Conservation (phyloP, 2,329 filamentous ascomycete genomes). For the Ophiostoma himal-ulmi region DNA sequence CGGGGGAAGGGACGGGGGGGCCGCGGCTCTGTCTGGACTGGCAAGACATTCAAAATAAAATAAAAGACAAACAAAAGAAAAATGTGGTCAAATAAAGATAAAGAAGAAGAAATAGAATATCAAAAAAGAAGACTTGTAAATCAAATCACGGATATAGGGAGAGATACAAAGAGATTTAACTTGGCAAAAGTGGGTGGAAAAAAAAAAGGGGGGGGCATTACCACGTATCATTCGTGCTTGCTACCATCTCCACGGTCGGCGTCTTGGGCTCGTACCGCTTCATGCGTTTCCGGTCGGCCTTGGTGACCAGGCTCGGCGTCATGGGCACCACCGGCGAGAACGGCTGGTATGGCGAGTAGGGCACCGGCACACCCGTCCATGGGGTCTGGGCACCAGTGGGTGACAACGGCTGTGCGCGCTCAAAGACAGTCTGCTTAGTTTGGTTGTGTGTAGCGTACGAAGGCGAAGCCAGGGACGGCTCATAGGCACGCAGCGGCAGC, state of each 20-base stretch:
- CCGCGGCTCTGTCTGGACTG: too few species aligned
- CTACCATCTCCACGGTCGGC: conserved; percentile 57
- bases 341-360: conserved; percentile 75
- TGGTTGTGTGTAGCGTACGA: conserved; percentile 35
- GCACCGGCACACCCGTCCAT: conserved; percentile 54
- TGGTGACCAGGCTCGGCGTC: conserved; percentile 67
- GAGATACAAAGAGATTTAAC: too few species aligned
- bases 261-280: conserved; percentile 59
- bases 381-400: conserved; percentile 56
- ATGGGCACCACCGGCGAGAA: conserved; percentile 70
- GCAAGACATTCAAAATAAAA: too few species aligned
- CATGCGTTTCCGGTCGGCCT: conserved; percentile 63
- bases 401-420: conserved; percentile 49
- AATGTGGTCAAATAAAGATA: background rate
- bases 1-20: too few species aligned
- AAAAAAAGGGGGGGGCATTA: conserved; percentile 31
- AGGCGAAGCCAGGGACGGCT: conserved; percentile 50
- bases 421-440: conserved; percentile 60
- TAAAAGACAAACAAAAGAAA: background rate
- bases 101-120: background rate
- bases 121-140: too few species aligned
- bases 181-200: background rate
- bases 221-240: conserved; percentile 60
- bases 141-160: too few species aligned
- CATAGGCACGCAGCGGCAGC: conserved; percentile 57